phyloP scores from a whole-genome alignment of 495 filamentous ascomycete genomes.

The Penicillium cataractarum region DNA sequence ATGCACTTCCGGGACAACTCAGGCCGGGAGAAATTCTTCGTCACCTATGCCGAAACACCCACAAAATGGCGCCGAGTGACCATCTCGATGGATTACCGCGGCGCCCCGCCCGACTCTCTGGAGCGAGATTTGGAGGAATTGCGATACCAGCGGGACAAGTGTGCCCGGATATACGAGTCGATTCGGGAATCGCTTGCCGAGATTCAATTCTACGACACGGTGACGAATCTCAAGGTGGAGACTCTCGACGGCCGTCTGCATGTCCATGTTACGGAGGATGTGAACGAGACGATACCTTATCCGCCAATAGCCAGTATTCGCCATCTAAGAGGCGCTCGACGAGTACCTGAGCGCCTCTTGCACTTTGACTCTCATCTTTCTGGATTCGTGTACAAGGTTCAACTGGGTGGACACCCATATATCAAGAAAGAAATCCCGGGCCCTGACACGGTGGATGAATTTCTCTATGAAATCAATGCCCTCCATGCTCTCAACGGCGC shows the following conservation, averaged over 20 bases:
- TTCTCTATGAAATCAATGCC: conserved; percentile 97
- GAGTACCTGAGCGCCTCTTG: conserved; percentile 71
- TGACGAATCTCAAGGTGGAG: conserved; percentile 94
- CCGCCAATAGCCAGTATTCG: conserved; percentile 74
- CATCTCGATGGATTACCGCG: conserved; percentile 90
- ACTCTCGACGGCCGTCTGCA: conserved; percentile 88
- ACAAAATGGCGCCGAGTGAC: conserved; percentile 87
- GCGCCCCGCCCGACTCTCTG: conserved; percentile 77
- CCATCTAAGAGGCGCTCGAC: conserved; percentile 67
- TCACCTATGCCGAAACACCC: conserved; percentile 83
- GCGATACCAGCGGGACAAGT: conserved; percentile 90
- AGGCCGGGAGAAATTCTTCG: conserved; percentile 96
- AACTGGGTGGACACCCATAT: conserved; percentile 63
- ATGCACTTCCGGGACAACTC: conserved; percentile 98
- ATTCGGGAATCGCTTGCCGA: conserved; percentile 89
- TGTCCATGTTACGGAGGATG: conserved; percentile 97
- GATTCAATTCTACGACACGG: conserved; percentile 93
- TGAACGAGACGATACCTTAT: conserved; percentile 92
- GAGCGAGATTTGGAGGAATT: conserved; percentile 79
- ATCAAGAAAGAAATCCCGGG: conserved; percentile 99
- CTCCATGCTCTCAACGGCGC: conserved; percentile 75
- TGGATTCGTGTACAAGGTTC: conserved; percentile 96
- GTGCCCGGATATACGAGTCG: conserved; percentile 91
- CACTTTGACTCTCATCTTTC: conserved; percentile 91
- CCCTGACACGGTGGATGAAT: conserved; percentile 94